Base-by-base conservation (phyloP, 441 rosid species). In the Capsella rubella region DNA sequence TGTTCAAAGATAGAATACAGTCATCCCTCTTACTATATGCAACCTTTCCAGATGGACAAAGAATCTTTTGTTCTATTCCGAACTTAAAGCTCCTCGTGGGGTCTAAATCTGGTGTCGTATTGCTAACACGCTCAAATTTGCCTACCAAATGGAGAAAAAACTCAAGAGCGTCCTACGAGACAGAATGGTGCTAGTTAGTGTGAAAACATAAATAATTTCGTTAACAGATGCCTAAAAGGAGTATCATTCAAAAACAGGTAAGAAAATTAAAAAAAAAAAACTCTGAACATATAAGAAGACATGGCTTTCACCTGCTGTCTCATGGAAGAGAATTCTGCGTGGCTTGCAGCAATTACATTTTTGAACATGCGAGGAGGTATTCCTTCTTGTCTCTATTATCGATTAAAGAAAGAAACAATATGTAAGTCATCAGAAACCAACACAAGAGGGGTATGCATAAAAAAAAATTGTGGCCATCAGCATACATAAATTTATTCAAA, bases 351-450 rank as follows among this genome's bases (percentile, higher is more conserved):
- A 79, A 95, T 87, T 63, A 95, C 90, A 13, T 95, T 79, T 81
- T 95, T 92, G 86, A 95, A 89, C 99, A 91, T 92, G 11, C 89
- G 98, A 79, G 98, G 98, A n/a, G 88, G 91, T 81, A 92, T 84
- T 53, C 99, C 99, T 82, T 90, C 90, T 80, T 95, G 99, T 82
- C 84, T 87, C 98, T 90, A 74, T 77, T 61, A 78, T 75, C 74
- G 76, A 46, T 57, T 64, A 51, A 0, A 79, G 21, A 71, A 56
- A n/a, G 55, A 49, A 60, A 32, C 40, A 67, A 29, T 21, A 65
- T 34, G 53, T 14, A 51, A 16, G 69, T 59, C 51, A 52, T 72
- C 64, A 72, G 60, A 66, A 67, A 60, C 67, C 27, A 67, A 52
- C 54, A 58, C 16, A 49, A 35, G 35, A 35, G 49, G 25, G 34